phyloP scores from a whole-genome alignment of 257 asterid genomes.

The Anisodus acutangulus region DNA sequence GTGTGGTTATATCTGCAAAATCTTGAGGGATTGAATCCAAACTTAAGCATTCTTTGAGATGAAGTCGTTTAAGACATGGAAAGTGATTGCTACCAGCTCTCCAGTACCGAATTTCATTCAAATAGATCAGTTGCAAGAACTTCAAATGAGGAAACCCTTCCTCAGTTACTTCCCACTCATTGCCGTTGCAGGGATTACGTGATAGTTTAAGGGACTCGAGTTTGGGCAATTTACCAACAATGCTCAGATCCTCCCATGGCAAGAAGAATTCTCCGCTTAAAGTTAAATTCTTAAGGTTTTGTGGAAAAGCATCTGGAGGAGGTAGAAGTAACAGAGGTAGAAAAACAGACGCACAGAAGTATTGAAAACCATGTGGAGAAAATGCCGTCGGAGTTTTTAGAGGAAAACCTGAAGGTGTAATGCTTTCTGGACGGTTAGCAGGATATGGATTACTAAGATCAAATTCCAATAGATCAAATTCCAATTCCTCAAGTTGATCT shows the following conservation, averaged over 20 bases:
- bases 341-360: no score
- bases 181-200: background rate
- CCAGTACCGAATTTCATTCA: background rate
- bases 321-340: background rate
- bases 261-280: background rate
- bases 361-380: no score
- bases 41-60: constrained; percentile 20
- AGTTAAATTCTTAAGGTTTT: constrained; percentile 16
- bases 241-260: background rate
- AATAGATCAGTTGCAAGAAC: background rate
- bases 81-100: constrained; percentile 28
- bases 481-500: constrained; percentile 32
- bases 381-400: background rate
- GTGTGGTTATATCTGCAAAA: constrained; percentile 38
- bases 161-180: background rate
- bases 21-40: constrained; percentile 39
- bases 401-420: background rate
- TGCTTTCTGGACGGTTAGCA: background rate
- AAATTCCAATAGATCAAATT: constrained; percentile 24
- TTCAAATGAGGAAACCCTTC: background rate
- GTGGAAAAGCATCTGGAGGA: constrained; percentile 34
- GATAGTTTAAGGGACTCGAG: background rate
- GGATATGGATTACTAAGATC: no score
- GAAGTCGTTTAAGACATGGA: constrained; percentile 35
- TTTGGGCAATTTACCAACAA: background rate